Evolutionary conservation across 2,329 filamentous ascomycete genomes (phyloP).

Genomic region (Teratosphaeria destructans): DNA sequence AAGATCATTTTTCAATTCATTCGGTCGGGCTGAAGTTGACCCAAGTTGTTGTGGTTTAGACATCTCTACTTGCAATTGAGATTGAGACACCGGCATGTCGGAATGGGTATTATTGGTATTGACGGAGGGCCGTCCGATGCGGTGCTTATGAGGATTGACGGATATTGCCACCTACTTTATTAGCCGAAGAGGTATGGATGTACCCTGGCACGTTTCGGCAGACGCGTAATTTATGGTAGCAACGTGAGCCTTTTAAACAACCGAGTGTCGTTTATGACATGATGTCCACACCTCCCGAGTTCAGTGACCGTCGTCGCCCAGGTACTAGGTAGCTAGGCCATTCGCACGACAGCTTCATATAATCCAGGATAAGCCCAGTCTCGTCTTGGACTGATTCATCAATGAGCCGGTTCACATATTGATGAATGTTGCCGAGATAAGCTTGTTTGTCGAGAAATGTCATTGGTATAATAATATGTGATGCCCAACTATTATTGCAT

Average conservation of each 20-base stretch:
- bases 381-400: no score
- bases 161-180: background rate
- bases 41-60: background rate
- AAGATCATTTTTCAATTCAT: no score
- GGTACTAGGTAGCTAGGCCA: no score
- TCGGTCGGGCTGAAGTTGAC: background rate
- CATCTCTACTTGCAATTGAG: background rate
- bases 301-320: background rate
- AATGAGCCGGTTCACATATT: no score
- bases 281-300: background rate
- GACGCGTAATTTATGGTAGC: background rate
- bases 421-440: no score
- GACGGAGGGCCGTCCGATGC: background rate
- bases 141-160: background rate
- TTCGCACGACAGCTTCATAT: no score
- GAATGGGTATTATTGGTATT: background rate
- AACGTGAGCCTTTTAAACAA: background rate
- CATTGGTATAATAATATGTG: background rate
- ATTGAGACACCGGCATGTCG: background rate
- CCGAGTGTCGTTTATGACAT: background rate
- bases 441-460: background rate
- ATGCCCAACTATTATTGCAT: background rate
- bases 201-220: background rate
- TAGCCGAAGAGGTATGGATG: background rate
- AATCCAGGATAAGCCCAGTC: no score